These are phyloP conservation scores for Cucurbita ficifolia DNA, from an alignment of 306 rosid genomes.

Conservation along the genomic window DNA sequence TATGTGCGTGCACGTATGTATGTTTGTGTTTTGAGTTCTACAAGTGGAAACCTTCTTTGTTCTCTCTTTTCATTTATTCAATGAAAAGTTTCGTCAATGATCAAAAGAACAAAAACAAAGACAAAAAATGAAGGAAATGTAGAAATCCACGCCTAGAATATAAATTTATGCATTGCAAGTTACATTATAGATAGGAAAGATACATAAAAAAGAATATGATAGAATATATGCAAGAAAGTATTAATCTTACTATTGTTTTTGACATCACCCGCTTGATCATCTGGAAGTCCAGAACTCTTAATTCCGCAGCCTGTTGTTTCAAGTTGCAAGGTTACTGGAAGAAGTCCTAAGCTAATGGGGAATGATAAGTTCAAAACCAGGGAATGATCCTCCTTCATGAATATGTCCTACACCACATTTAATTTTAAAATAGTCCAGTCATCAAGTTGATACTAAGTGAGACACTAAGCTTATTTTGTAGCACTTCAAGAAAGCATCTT, in stretches of 20 bases:
- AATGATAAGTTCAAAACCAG: conserved; percentile 70
- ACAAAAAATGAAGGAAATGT: neutral
- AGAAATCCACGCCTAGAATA: neutral
- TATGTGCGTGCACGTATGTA: no score
- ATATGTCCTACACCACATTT: conserved; percentile 45
- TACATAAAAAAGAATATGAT: neutral
- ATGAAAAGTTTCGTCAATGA: neutral
- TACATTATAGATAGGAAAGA: neutral
- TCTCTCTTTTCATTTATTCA: neutral
- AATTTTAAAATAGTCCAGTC: conserved; percentile 7
- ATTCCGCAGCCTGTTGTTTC: conserved; percentile 81
- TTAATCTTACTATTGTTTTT: conserved; percentile 62
- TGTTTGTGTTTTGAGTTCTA: no score
- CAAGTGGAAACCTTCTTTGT: neutral
- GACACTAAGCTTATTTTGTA: neutral
- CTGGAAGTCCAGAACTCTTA: conserved; percentile 59
- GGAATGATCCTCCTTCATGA: conserved; percentile 80
- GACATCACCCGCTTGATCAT: conserved; percentile 58
- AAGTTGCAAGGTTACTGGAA: conserved; percentile 70
- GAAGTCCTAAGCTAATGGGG: conserved; percentile 75
- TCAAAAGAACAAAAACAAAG: no score
- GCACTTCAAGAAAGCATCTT: neutral
- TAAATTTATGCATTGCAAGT: neutral
- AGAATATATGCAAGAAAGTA: conserved; percentile 1
- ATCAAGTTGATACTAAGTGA: neutral